Base-by-base conservation (phyloP, 2,329 filamentous ascomycete genomes). In the Aspergillus hortae region DNA sequence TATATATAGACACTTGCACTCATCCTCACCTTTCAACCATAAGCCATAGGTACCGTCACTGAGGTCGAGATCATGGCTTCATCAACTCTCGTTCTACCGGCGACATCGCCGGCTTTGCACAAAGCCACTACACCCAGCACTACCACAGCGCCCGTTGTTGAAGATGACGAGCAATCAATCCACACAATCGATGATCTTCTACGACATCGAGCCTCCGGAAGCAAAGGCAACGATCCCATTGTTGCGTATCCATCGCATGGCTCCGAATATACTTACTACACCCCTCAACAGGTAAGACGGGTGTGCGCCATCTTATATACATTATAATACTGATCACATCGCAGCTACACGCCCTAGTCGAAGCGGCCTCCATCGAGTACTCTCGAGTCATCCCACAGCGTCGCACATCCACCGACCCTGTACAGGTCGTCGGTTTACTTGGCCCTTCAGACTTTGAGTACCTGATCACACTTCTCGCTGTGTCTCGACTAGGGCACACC, bases 391-490 rank as follows among this genome's bases (percentile, higher is more conserved):
- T 63, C 21, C 56, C 58, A 1, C 60, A 59, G 21, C 58, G 59
- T 6, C 36, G 40, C 6, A 54, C 51, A 14, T 61, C 61, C 4
- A 46, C 46, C 4, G 60, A 63, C 40, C 50, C 60, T 0, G 60
- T 63, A 5, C 56, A 59, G 35, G 60, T 64, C 0, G 58, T 64
- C 21, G 61, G 57, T 1, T 43, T 64, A 15, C 57, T 64, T 4
- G 61, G 58, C 4, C 55, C 56, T 1, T 64, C 62, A 2, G 57
- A 62, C 21, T 60, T 63, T 32, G 60, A 63, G 27, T 64, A 63
- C 15, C 27, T 62, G 21, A 56, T 62, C 27, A 60, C 60, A 3
- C 36, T 64, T 9, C 52, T 60, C 35, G 61, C 61, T 2, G 27
- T 64, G 7, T 56, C 57, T 2, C 51, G 60, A 12, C 40, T 64